Percentiles rank a stretch among this genome's conserved stretches.
Conservation (phyloP, 164 flowering plant species). For the Vitis rupestris region DNA sequence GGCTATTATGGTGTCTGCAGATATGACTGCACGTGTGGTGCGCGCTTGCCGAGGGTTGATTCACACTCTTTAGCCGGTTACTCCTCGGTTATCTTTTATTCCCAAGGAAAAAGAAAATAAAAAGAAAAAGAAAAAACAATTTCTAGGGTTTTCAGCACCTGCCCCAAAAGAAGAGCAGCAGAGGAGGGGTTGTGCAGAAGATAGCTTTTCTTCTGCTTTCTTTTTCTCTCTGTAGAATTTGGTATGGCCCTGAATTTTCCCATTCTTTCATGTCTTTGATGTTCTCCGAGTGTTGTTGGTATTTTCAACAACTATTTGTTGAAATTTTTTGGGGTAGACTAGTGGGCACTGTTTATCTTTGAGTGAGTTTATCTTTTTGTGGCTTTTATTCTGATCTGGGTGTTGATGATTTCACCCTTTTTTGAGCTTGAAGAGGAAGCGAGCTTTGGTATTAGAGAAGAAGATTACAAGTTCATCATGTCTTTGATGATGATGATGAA, state of each 20-base stretch:
- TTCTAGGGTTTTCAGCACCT: constrained; percentile 12
- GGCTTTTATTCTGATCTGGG: constrained; percentile 21
- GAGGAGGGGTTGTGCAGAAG: constrained; percentile 4
- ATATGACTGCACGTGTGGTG: constrained; percentile 44
- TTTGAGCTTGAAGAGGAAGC: constrained; percentile 33
- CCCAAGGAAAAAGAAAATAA: neutral
- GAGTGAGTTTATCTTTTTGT: constrained; percentile 6
- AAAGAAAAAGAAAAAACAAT: neutral
- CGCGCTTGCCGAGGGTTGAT: constrained; percentile 23
- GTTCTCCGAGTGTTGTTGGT: neutral
- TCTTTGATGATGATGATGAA: constrained; percentile 29
- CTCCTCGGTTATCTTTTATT: neutral
- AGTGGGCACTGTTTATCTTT: neutral
- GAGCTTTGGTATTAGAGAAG: constrained; percentile 36
- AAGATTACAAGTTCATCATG: constrained; percentile 33
- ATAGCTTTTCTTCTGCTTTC: neutral
- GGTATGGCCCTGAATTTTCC: neutral
- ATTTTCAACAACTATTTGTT: neutral
- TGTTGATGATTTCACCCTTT: constrained; percentile 45
- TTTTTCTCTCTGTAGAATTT: neutral
- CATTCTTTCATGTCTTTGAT: neutral
- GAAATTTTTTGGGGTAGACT: neutral
- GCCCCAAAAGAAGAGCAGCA: constrained; percentile 1
- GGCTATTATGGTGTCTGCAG: constrained; percentile 14
- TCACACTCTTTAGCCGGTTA: constrained; percentile 30